Base-by-base conservation (phyloP, 495 filamentous ascomycete species). In the Darksidea phi region DNA sequence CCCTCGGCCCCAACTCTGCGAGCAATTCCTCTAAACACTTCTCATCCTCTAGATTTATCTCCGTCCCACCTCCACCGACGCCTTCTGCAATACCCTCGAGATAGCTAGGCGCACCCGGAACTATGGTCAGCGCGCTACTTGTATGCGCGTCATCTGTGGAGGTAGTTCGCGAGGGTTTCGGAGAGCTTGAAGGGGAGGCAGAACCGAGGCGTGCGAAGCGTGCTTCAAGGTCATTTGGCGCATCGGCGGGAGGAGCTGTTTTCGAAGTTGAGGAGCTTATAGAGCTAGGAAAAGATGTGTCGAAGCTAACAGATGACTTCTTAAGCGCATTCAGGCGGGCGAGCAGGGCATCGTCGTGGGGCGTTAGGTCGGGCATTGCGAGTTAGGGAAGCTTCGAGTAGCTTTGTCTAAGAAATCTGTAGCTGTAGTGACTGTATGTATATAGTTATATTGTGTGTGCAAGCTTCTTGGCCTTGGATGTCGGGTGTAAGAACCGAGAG, bases 291-390 rank as follows among this genome's bases (percentile, higher is more conserved):
- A 54, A 48, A 21, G 60, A 47, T 13, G 50, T 54, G 17, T 61
- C 43, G 13, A 75, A 46, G 25, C 13, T 57, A 1, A 74, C 63
- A 20, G 54, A 58, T 1, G 71, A 70, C 24, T 67, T 70, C 55
- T 73, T 72, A 11, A 76, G 63, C 0, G 72, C 71, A 58, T 76
- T 74, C 1, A 76, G 70, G 26, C 74, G 69, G 2, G 72, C 71
- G 37, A 76, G 68, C 15, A 76, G 68, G 47, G 70, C 65, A 38
- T 72, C 62, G 43, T 74, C 72, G 25, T 37, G 37, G 36, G 61
- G 24, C 20, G n/a, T 36, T 46, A 55, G 45, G 18, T 48, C 32
- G 18, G 65, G 51, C 65, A 67, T 63, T 47, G 8, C 41, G 42
- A 13, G 41, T 3, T 43, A 3, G 13, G 13, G 18, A 43, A 43